A percentile compares a stretch with the other conserved stretches of the same genome.
These are phyloP conservation scores for Actinomortierella ambigua DNA, from an alignment of 371 early-diverging fungal genomes.

Conservation along the genomic window DNA sequence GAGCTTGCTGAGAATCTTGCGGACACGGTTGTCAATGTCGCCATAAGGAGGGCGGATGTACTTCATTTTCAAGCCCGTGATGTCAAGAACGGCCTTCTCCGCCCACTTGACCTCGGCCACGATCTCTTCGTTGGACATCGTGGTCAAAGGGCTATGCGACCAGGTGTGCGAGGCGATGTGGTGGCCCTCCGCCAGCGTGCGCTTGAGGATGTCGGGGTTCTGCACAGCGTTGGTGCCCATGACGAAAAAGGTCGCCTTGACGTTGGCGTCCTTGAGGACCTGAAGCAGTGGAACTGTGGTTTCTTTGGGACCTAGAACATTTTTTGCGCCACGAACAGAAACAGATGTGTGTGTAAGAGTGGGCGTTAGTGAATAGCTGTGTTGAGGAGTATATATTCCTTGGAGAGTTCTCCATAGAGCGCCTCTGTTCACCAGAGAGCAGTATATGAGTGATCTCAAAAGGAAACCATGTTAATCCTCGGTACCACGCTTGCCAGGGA, in stretches of 20 bases:
- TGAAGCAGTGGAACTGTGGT: slow-evolving; percentile 54
- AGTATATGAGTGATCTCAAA: no score
- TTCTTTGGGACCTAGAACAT: slow-evolving; percentile 17
- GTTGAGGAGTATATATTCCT: no score
- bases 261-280: slow-evolving; percentile 50
- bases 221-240: slow-evolving; percentile 57
- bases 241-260: slow-evolving; percentile 67
- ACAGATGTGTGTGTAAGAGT: no score
- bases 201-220: slow-evolving; percentile 51
- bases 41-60: slow-evolving; percentile 66
- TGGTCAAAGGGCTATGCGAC: slow-evolving; percentile 67
- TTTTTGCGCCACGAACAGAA: no score
- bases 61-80: slow-evolving; percentile 56
- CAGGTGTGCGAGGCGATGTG: slow-evolving; percentile 50
- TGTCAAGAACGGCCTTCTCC: slow-evolving; percentile 62
- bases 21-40: slow-evolving; percentile 70
- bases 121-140: slow-evolving; percentile 63
- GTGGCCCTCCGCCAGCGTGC: slow-evolving; percentile 26
- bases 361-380: no score
- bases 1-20: slow-evolving; percentile 54
- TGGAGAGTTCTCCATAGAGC: no score
- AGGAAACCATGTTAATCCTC: no score
- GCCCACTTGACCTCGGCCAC: slow-evolving; percentile 74
- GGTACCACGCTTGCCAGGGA: no score
- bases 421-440: no score